Base-by-base conservation (phyloP, 2,329 filamentous ascomycete genomes). In the Penicillium sp. region DNA sequence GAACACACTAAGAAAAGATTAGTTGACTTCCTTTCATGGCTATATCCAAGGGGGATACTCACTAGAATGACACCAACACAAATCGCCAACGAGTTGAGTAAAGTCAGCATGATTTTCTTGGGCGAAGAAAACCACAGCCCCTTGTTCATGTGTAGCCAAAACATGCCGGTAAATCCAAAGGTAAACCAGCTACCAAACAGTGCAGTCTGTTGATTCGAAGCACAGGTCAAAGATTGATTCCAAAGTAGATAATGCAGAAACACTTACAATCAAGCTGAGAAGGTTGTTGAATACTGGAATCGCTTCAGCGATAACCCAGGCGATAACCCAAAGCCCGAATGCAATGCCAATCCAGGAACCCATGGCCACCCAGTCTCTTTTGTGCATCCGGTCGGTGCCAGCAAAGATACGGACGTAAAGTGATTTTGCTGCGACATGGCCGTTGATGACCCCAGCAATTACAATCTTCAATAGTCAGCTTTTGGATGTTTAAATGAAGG, bases 271-370 rank as follows among this genome's bases (percentile, higher is more conserved):
- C 29, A 89, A 72, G 3, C 81, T 82, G n/a, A 89, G 75, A 10
- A 90, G 74, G 44, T 84, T 78, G 63, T 83, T 83, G 74, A 89
- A 90, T 50, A 84, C 81, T 2, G 87, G 87, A 7, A 89, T 85
- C 0, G 83, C 82, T 69, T 87, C 82, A 11, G 87, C 85, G 53
- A 90, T 84, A 50, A 89, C 66, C 78, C 84, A 87, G 1, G 84
- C 83, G 13, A 86, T 57, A 2, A 82, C 63, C 82, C 85, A 89
- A n/a, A 83, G 69, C 10, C 64, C 68, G 0, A 78, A 66, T 2
- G 81, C 79, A 35, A 89, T 81, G 3, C 59, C 75, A 5, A 83
- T 62, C 87, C 87, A 89, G 11, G 78, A 78, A 1, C 78, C 67
- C 58, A 79, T 81, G 8, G 82, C 79, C 0, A 77, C 57, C 47